A percentile compares a stretch with the other conserved stretches of the same genome.
These are phyloP conservation scores for Ceratobasidium sp. DNA, from an alignment of 1,284 basidiomycete species.

Conservation along the genomic window DNA sequence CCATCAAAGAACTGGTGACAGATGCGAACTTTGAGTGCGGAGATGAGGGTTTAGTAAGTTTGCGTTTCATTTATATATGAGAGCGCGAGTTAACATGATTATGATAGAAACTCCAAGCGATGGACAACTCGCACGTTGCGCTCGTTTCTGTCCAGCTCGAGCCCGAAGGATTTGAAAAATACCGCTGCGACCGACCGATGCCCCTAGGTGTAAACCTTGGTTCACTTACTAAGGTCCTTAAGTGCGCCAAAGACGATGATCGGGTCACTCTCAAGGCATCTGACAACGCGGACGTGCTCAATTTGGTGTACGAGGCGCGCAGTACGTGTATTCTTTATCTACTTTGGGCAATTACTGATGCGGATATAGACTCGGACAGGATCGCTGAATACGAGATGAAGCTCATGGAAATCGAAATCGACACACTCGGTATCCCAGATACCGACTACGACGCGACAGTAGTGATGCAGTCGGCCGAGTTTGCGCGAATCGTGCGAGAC, in stretches of 20 bases:
- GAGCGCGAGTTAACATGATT: neutral
- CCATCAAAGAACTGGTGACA: conserved; percentile 96
- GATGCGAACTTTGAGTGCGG: conserved; percentile 99
- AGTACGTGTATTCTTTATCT: conserved; percentile 66
- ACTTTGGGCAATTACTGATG: conserved; percentile 39
- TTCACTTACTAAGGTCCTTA: conserved; percentile 94
- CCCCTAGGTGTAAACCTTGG: conserved; percentile 91
- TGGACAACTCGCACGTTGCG: conserved; percentile 99
- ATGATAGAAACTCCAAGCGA: conserved; percentile 87
- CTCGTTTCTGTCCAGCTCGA: conserved; percentile 88
- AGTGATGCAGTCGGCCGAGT: conserved; percentile 88
- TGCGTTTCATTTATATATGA: neutral
- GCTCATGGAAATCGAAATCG: conserved; percentile 98
- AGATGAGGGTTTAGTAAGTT: conserved; percentile 91
- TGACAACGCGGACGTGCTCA: conserved; percentile 92
- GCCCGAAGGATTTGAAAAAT: conserved; percentile 84
- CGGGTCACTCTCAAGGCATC: conserved; percentile 90
- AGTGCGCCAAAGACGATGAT: conserved; percentile 98
- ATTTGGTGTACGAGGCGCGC: conserved; percentile 91
- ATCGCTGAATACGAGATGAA: conserved; percentile 99
- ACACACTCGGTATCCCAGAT: conserved; percentile 97
- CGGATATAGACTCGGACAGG: conserved; percentile 82
- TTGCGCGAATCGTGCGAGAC: conserved; percentile 93
- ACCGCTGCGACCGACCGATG: conserved; percentile 96
- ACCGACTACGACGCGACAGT: conserved; percentile 97